Percentiles rank a stretch among this genome's conserved stretches.
Evolutionary conservation across 2,329 filamentous ascomycete species (phyloP).

Genomic region (Truncatella angustata): DNA sequence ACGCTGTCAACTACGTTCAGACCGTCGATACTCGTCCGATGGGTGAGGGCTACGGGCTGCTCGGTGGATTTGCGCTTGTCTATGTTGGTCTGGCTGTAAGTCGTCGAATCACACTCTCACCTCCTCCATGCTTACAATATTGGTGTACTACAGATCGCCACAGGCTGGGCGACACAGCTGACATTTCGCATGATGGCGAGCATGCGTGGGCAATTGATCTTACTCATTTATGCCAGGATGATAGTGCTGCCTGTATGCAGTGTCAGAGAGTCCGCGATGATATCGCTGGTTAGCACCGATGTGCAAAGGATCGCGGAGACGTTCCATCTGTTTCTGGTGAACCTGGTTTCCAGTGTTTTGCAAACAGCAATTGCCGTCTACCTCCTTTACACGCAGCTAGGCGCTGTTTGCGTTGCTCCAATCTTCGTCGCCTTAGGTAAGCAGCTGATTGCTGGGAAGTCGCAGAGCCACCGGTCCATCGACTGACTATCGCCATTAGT

Average conservation of each 20-base stretch:
- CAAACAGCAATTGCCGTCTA: slow-evolving; percentile 10
- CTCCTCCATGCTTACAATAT: not conserved
- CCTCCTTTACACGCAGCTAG: slow-evolving; percentile 13
- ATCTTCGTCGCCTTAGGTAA: slow-evolving; percentile 11
- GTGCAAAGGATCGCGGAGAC: slow-evolving; percentile 10
- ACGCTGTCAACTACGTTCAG: not conserved
- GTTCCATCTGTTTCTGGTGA: slow-evolving; percentile 9
- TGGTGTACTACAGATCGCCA: slow-evolving; percentile 4
- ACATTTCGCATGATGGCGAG: slow-evolving; percentile 12
- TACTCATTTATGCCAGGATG: slow-evolving; percentile 11
- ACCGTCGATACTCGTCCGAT: not conserved
- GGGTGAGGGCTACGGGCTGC: slow-evolving; percentile 10
- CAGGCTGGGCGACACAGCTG: slow-evolving; percentile 2
- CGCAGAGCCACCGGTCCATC: too few species aligned
- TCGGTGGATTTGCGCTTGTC: slow-evolving; percentile 8
- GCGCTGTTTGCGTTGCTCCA: slow-evolving; percentile 12
- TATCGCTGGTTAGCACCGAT: slow-evolving; percentile 22
- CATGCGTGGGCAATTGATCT: slow-evolving; percentile 10
- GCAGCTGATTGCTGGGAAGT: too few species aligned
- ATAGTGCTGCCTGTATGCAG: slow-evolving; percentile 1
- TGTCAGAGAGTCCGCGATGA: slow-evolving; percentile 8
- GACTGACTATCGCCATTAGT: too few species aligned
- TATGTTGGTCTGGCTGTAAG: slow-evolving; percentile 10
- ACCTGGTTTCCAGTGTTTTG: not conserved
- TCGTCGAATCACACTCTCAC: not conserved